Evolutionary conservation across 192 early-diverging fungal species (phyloP).

Genomic region (Backusella luteola): DNA sequence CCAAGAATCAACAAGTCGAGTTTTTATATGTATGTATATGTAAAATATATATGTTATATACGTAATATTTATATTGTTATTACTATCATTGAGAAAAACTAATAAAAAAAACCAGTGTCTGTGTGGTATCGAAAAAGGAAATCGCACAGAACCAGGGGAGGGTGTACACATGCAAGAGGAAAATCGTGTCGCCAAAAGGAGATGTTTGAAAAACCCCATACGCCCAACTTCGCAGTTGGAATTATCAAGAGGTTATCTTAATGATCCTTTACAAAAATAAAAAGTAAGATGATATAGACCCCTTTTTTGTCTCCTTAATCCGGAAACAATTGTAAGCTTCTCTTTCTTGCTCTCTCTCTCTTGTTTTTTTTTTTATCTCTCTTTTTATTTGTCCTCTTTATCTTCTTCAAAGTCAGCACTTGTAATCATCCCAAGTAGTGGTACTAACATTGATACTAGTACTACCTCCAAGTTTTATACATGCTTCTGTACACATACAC

Average conservation of each 20-base stretch:
- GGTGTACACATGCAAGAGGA: background rate
- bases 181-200: conserved; percentile 4
- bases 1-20: background rate
- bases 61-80: background rate
- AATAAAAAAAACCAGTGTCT: background rate
- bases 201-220: background rate
- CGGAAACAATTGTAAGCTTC: background rate
- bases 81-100: background rate
- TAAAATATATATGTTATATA: background rate
- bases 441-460: background rate
- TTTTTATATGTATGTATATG: background rate
- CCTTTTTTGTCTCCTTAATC: background rate
- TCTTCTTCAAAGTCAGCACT: background rate
- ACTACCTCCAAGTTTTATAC: background rate
- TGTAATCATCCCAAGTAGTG: background rate
- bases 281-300: background rate
- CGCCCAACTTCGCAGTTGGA: background rate
- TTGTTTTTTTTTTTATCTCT: background rate
- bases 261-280: background rate
- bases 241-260: background rate
- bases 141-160: background rate
- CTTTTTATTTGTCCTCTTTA: background rate
- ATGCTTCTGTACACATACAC: background rate
- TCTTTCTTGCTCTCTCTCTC: background rate
- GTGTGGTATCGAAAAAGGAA: conserved; percentile 3